A percentile compares a stretch with the other conserved stretches of the same genome.
Conservation (phyloP, 371 early-diverging fungal species). For the Apophysomyces elegans region DNA sequence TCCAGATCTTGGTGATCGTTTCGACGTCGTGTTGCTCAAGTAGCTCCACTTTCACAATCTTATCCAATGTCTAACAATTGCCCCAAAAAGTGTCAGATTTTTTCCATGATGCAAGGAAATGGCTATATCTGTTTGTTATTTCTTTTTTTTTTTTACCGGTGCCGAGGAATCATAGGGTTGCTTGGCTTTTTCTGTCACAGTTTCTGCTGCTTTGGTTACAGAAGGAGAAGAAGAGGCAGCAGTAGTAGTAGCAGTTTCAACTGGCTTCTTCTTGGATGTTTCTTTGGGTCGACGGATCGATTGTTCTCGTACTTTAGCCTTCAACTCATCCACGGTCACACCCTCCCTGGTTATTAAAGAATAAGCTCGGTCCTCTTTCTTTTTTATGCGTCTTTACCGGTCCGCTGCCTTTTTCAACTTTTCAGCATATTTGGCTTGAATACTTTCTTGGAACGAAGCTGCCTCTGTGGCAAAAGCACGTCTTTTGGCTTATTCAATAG, state of each 20-base stretch:
- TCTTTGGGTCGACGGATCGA: constrained; percentile 26
- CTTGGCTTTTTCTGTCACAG: constrained; percentile 35
- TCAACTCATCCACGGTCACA: constrained; percentile 53
- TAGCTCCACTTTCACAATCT: constrained; percentile 78
- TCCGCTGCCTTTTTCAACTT: constrained; percentile 69
- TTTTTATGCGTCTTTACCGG: constrained; percentile 42
- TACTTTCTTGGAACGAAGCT: constrained; percentile 38
- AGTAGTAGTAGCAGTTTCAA: constrained; percentile 21
- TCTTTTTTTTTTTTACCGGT: constrained; percentile 41
- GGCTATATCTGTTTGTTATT: not conserved
- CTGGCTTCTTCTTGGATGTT: constrained; percentile 23
- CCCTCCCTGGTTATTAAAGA: constrained; percentile 41
- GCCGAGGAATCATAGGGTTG: constrained; percentile 52
- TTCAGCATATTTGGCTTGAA: constrained; percentile 74
- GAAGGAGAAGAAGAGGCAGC: constrained; percentile 16
- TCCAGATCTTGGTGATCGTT: constrained; percentile 83
- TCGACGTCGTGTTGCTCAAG: constrained; percentile 67
- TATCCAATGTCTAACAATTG: constrained; percentile 66
- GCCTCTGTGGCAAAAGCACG: constrained; percentile 25
- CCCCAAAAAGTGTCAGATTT: not conserved
- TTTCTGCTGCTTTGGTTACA: constrained; percentile 34
- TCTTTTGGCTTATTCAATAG: constrained; percentile 13
- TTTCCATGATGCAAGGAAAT: no score
- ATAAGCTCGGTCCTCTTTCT: not conserved
- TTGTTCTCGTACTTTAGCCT: constrained; percentile 49